A percentile compares a stretch with the other conserved stretches of the same genome.
Conservation (phyloP, 1,284 basidiomycete genomes). For the Sporisorium sorghi region DNA sequence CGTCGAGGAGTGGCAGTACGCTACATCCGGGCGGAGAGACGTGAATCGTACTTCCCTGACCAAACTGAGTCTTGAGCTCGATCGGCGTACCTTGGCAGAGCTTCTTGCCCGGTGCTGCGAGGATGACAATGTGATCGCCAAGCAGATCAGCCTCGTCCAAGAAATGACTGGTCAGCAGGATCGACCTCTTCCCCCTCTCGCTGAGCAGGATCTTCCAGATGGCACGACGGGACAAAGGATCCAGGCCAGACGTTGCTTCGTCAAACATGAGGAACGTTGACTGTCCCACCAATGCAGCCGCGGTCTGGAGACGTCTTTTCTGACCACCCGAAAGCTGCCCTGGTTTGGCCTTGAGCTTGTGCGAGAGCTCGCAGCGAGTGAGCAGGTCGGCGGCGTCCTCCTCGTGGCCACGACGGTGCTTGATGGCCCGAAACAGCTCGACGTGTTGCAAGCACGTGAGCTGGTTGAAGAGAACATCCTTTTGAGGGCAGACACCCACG, state of each 20-base stretch:
- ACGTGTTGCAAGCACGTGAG: conserved; percentile 80
- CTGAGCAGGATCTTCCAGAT: conserved; percentile 79
- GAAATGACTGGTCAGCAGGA: conserved; percentile 79
- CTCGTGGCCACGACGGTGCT: conserved; percentile 73
- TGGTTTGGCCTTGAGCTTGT: conserved; percentile 78
- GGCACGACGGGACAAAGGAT: conserved; percentile 80
- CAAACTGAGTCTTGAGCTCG: conserved; percentile 77
- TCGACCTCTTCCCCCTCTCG: conserved; percentile 76
- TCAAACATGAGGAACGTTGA: conserved; percentile 80
- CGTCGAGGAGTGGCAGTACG: conserved; percentile 15
- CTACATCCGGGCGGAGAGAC: conserved; percentile 20
- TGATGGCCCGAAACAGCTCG: conserved; percentile 79
- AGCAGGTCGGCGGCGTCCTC: conserved; percentile 38
- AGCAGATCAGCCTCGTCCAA: conserved; percentile 83
- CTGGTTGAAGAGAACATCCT: conserved; percentile 83
- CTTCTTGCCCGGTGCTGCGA: conserved; percentile 80
- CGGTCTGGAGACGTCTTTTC: conserved; percentile 83
- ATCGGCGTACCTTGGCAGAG: conserved; percentile 81
- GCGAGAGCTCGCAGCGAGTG: conserved; percentile 75
- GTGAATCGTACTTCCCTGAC: conserved; percentile 77
- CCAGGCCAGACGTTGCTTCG: conserved; percentile 81
- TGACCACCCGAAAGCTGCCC: conserved; percentile 80
- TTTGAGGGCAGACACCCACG: conserved; percentile 82
- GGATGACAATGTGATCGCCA: conserved; percentile 80
- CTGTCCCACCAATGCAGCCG: conserved; percentile 80